phyloP scores from a whole-genome alignment of 2,329 filamentous ascomycete genomes.

The Colletotrichum sansevieriae region DNA sequence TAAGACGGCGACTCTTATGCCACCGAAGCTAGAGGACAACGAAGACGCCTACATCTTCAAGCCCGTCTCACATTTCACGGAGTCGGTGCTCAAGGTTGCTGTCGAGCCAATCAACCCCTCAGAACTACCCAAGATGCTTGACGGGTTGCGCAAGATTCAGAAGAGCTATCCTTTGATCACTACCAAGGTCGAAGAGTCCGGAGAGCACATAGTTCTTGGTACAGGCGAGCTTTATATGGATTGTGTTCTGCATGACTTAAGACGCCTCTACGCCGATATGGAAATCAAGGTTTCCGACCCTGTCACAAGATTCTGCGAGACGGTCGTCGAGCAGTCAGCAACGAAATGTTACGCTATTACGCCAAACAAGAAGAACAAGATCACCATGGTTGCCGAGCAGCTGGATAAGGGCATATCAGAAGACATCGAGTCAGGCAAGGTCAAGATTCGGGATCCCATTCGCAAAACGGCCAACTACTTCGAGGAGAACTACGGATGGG shows the following conservation, averaged over 20 bases:
- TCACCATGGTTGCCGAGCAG: slow-evolving; percentile 98
- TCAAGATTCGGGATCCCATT: slow-evolving; percentile 92
- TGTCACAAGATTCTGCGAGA: slow-evolving; percentile 97
- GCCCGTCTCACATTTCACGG: slow-evolving; percentile 92
- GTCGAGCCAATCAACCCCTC: slow-evolving; percentile 99
- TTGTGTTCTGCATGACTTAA: slow-evolving; percentile 94
- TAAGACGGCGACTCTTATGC: slow-evolving; percentile 93
- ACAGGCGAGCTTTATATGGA: slow-evolving; percentile 99
- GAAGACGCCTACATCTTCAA: slow-evolving; percentile 97
- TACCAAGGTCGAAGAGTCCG: slow-evolving; percentile 98
- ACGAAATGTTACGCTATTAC: slow-evolving; percentile 99
- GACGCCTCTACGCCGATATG: slow-evolving; percentile 97
- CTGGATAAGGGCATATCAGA: slow-evolving; percentile 94
- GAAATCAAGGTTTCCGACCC: slow-evolving; percentile 99
- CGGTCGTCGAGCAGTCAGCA: slow-evolving; percentile 94
- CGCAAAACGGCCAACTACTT: slow-evolving; percentile 97
- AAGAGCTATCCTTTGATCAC: slow-evolving; percentile 97
- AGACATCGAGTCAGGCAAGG: slow-evolving; percentile 91
- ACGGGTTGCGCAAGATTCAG: slow-evolving; percentile 95
- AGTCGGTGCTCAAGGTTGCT: slow-evolving; percentile 97
- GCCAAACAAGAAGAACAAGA: slow-evolving; percentile 99
- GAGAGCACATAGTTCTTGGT: slow-evolving; percentile 93
- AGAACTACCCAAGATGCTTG: slow-evolving; percentile 98
- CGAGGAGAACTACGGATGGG: slow-evolving; percentile 97
- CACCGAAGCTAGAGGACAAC: slow-evolving; percentile 82